Percentiles rank a stretch among this genome's conserved stretches.
These are phyloP conservation scores for Coemansia sp. DNA, from an alignment of 192 early-diverging fungal species.

Conservation along the genomic window DNA sequence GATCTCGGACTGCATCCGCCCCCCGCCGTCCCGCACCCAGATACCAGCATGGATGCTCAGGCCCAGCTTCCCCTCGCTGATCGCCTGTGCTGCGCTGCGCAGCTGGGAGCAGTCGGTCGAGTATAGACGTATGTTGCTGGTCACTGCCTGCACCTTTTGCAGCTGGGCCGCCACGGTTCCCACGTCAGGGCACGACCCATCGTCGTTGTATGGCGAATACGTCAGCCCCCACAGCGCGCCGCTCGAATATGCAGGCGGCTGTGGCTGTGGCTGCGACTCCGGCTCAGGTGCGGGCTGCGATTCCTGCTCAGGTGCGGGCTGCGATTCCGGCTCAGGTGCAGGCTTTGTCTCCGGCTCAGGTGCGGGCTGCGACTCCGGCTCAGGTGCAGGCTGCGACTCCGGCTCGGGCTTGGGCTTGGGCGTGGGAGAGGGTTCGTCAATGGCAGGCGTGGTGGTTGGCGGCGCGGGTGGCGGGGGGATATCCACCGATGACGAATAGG, in stretches of 20 bases:
- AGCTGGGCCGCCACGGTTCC: slow-evolving; percentile 23
- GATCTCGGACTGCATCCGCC: slow-evolving; percentile 30
- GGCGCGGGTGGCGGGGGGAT: no score
- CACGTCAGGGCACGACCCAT: slow-evolving; percentile 38
- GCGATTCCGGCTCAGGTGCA: background rate
- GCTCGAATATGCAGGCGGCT: background rate
- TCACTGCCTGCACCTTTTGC: slow-evolving; percentile 16
- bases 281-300: slow-evolving; percentile 3
- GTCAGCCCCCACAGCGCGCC: slow-evolving; percentile 35
- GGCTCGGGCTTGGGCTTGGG: slow-evolving; percentile 1
- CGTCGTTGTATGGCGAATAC: slow-evolving; percentile 45
- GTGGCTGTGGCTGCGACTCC: slow-evolving; percentile 1
- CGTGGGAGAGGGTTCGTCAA: background rate
- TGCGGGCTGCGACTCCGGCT: background rate
- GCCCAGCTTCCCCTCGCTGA: slow-evolving; percentile 17
- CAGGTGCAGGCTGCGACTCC: background rate
- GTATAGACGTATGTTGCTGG: slow-evolving; percentile 43
- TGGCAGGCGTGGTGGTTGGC: no score
- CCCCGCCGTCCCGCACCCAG: slow-evolving; percentile 26
- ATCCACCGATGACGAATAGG: no score
- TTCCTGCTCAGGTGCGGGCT: background rate
- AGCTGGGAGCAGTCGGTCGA: slow-evolving; percentile 48
- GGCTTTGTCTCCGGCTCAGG: background rate
- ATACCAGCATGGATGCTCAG: slow-evolving; percentile 38
- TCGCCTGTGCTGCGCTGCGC: slow-evolving; percentile 23